Evolutionary conservation across 2,329 filamentous ascomycete genomes (phyloP), one percentile per base, ranked within the genome.

Genomic region (Fusarium poae): DNA sequence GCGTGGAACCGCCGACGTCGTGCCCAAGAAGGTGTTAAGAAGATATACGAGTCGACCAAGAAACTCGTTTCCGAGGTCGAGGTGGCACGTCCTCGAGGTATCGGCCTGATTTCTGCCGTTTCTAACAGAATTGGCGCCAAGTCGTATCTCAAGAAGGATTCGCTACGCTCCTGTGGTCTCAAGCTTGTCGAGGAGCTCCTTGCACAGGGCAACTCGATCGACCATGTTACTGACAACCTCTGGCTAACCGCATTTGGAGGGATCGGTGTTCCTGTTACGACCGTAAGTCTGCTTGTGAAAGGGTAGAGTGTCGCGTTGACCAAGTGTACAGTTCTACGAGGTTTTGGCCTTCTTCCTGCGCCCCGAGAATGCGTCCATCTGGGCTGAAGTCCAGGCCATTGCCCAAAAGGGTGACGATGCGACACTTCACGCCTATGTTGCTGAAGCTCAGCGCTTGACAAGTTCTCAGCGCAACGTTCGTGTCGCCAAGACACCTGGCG

Each of bases 1-100:
- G 79, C 82, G 2, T 84, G 82, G 78, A 82, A 79, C 48, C 81
- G 82, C 3, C 80, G 83, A 7, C 78, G 79, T 35, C 77, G 77
- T 8, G 82, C 83, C 1, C 78, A 78, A 35, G 80, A 84, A 53
- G 77, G 79, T 39, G 78, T 74, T 5, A 74, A 78, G 44, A 62
- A 74, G 8, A 64, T 84, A 2, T 78, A 77, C 3, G 72, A 81
- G 12, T 78, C 80, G 0, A 82, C 80, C 8, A 75, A 77, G 40
- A 78, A 77, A 51, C 74, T 82, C 7, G 77, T 84, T 3, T 77
- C 81, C 16, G 80, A 81, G 52, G 76, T 78, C 21, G 67, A 63
- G 23, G 43, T 58, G 43, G 73, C 74, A n/a, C 74, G 76, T n/a
- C 75, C 78, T 7, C 43, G 76, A 3, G 78, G 76, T 5, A 59